Conservation (phyloP, 2,329 filamentous ascomycete species). For the Tetracladium maxilliforme region DNA sequence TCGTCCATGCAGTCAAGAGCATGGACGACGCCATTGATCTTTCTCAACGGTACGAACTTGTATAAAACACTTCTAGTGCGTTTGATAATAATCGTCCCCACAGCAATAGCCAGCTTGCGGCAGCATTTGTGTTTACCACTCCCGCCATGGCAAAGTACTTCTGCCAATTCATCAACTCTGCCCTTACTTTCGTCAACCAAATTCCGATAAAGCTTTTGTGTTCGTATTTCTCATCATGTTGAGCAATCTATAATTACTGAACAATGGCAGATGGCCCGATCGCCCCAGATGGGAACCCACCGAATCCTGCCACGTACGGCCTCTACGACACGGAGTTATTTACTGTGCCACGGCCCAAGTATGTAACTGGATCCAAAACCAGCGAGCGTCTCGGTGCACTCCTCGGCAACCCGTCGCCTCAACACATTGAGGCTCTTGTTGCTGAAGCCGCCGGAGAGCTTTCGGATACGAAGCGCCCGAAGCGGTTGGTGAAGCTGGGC, state of each 20-base stretch:
- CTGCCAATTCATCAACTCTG: conserved; percentile 34
- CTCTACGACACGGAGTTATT: conserved; percentile 29
- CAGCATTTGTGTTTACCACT: conserved; percentile 36
- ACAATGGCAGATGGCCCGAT: conserved; percentile 23
- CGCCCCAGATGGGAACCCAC: conserved; percentile 13
- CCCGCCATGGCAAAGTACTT: conserved; percentile 40
- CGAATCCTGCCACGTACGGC: conserved; percentile 10
- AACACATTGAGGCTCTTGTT: too few relatives aligned
- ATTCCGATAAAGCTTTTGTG: conserved; percentile 37
- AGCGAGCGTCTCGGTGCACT: conserved; percentile 6
- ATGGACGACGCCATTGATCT: conserved; percentile 37
- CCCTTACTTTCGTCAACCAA: conserved; percentile 38
- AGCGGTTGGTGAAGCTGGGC: conserved; percentile 18
- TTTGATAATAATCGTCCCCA: too few relatives aligned
- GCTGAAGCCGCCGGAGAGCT: too few relatives aligned
- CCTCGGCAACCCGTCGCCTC: conserved; percentile 13
- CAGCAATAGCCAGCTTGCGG: conserved; percentile 18
- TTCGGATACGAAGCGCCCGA: conserved; percentile 20
- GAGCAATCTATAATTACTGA: too few relatives aligned
- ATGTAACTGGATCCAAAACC: conserved; percentile 11
- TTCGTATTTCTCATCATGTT: too few relatives aligned
- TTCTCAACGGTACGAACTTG: conserved; percentile 17
- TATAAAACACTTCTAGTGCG: conserved; percentile 3
- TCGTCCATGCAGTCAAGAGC: conserved; percentile 29
- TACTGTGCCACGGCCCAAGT: conserved; percentile 26